These are phyloP conservation scores for Choanephora cucurbitarum DNA, from an alignment of 371 early-diverging fungal species.

Conservation along the genomic window DNA sequence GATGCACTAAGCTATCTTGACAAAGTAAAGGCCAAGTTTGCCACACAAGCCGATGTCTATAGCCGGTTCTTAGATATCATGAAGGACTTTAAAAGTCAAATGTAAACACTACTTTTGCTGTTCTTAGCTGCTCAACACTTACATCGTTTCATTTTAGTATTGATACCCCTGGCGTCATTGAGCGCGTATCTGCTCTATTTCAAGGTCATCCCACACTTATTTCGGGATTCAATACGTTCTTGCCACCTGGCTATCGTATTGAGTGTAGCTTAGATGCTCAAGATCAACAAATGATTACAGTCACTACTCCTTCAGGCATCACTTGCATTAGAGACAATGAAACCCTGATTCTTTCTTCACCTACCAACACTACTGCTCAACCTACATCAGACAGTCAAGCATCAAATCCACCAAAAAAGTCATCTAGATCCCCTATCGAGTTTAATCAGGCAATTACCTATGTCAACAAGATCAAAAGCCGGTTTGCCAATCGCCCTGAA, in stretches of 20 bases:
- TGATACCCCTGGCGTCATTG: slow-evolving; percentile 98
- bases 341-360: not conserved
- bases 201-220: slow-evolving; percentile 92
- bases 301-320: slow-evolving; percentile 86
- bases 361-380: not conserved
- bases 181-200: slow-evolving; percentile 94
- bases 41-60: slow-evolving; percentile 91
- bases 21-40: slow-evolving; percentile 92
- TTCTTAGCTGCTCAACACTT: not conserved
- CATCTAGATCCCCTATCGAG: slow-evolving; percentile 68
- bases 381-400: not conserved
- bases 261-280: slow-evolving; percentile 79
- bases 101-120: slow-evolving; percentile 44
- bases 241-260: slow-evolving; percentile 96
- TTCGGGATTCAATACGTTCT: slow-evolving; percentile 98
- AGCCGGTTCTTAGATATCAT: slow-evolving; percentile 98
- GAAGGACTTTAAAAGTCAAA: slow-evolving; percentile 98
- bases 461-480: slow-evolving; percentile 97
- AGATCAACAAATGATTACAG: slow-evolving; percentile 74
- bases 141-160: slow-evolving; percentile 55
- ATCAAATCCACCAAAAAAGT: not conserved
- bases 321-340: slow-evolving; percentile 35
- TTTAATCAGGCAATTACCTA: slow-evolving; percentile 97
- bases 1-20: slow-evolving; percentile 98
- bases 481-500: slow-evolving; percentile 86